A percentile compares a stretch with the other conserved stretches of the same genome.
Evolutionary conservation across 2,329 filamentous ascomycete species (phyloP).

Genomic region (Aspergillus texensis): DNA sequence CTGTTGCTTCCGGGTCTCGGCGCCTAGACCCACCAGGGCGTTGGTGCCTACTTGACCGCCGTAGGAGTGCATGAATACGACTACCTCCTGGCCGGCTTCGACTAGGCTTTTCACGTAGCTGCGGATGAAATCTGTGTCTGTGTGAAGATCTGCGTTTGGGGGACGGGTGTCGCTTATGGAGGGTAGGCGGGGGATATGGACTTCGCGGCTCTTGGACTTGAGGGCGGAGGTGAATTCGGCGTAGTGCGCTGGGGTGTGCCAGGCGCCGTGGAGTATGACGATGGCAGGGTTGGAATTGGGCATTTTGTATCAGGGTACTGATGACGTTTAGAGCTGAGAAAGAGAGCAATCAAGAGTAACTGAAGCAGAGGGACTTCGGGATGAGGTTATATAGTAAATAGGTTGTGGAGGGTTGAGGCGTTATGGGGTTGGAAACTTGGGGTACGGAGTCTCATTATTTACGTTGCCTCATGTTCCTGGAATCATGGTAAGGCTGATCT

Average conservation of each 20-base stretch:
- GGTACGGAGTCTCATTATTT: no score
- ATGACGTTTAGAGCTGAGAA: no score
- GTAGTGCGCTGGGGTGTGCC: background rate
- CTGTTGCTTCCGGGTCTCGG: background rate
- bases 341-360: no score
- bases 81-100: conserved; percentile 4
- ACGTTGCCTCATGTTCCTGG: no score
- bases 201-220: background rate
- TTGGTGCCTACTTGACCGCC: conserved; percentile 8
- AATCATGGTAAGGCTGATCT: no score
- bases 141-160: background rate
- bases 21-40: background rate
- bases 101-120: conserved; percentile 4
- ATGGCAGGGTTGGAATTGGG: background rate
- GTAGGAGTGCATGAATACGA: conserved; percentile 17
- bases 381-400: no score
- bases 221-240: background rate
- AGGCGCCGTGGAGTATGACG: background rate
- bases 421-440: no score
- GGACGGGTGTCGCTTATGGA: background rate
- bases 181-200: background rate
- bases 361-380: no score
- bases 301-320: background rate
- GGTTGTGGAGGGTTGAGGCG: no score
- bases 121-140: background rate